Base-by-base conservation (phyloP, 805 yeast species). In the Zygotorulaspora florentina region DNA sequence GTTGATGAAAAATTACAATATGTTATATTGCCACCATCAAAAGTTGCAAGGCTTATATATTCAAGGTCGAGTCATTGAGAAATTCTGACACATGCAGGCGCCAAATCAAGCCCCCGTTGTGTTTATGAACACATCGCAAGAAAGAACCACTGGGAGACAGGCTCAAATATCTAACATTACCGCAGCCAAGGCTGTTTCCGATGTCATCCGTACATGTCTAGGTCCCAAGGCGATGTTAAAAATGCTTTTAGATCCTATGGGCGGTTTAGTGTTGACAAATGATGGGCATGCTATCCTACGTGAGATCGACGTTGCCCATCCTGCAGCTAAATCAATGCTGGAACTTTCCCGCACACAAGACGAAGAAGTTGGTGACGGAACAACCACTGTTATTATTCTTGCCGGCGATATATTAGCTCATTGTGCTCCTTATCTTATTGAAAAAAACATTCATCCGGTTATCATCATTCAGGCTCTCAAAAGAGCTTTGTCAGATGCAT, bases 171-270 rank as follows among this genome's bases (percentile, higher is more conserved):
- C 96, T 51, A 95, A 93, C 65, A 91, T 93, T 70, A 88, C 97
- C 4, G 99, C 99, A 3, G 99, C 99, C n/a, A 93, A 93, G 64
- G 96, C 99, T 1, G 98, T 91, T 35, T 95, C 97, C 0, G 99
- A 93, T 67, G 91, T 93, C 62, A 88, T 93, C 58, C 80, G 99
- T 67, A 93, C 99, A 20, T 93, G 99, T 76, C 75, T 93, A 50
- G 99, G 99, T 15, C 99, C 99, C 43, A 91, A 91, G 67, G 99
- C 99, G 29, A 93, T 93, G 99, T 79, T 93, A 51, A 93, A 93
- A 72, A 91, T 93, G 98, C 75, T 93, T 44, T 74, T 93, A 53
- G 99, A 93, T 65, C 99, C 99, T 46, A 71, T 72, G 76, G 91
- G 93, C 27, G 99, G 99, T 27, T 86, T 93, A 55, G 97, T 91